phyloP scores from a whole-genome alignment of 2,329 filamentous ascomycete genomes.

The Graphilbum sp. region DNA sequence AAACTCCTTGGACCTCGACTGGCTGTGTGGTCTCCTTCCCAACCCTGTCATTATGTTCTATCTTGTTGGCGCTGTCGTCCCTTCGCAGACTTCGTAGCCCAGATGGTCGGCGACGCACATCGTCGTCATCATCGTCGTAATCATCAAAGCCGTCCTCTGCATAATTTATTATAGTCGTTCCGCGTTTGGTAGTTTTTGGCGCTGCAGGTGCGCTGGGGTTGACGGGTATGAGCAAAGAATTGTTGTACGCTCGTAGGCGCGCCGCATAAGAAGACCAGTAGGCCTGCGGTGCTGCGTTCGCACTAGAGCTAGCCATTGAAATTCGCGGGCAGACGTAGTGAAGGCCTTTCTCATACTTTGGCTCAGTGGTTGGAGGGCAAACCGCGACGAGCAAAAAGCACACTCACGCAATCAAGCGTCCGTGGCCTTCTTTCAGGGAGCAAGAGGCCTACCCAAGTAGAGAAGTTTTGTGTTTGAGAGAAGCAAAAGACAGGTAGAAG shows the following conservation, averaged over 20 bases:
- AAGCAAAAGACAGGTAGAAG: too few relatives aligned
- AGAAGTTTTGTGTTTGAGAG: too few relatives aligned
- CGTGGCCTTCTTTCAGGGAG: too few relatives aligned
- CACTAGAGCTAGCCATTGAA: background rate
- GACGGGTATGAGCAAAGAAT: slow-evolving; percentile 76
- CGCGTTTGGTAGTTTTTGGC: slow-evolving; percentile 85
- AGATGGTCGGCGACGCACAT: slow-evolving; percentile 61
- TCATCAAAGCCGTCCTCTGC: slow-evolving; percentile 92
- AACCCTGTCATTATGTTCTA: slow-evolving; percentile 56
- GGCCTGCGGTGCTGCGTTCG: slow-evolving; percentile 48
- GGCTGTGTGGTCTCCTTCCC: slow-evolving; percentile 69
- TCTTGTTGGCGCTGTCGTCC: slow-evolving; percentile 49
- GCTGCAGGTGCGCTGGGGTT: slow-evolving; percentile 53
- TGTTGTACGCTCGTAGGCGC: slow-evolving; percentile 76
- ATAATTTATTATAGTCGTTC: slow-evolving; percentile 93
- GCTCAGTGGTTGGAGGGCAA: too few relatives aligned
- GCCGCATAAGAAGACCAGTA: slow-evolving; percentile 87
- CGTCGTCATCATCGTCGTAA: slow-evolving; percentile 55
- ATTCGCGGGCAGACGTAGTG: background rate
- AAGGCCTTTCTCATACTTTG: background rate
- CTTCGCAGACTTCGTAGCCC: slow-evolving; percentile 69
- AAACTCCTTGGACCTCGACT: slow-evolving; percentile 76
- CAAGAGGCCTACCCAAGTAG: too few relatives aligned
- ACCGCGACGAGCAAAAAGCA: too few relatives aligned
- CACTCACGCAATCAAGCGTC: too few relatives aligned